Evolutionary conservation across 345 rosid species (phyloP), one percentile per base, ranked within the genome.

Genomic region (Noccaea caerulescens): DNA sequence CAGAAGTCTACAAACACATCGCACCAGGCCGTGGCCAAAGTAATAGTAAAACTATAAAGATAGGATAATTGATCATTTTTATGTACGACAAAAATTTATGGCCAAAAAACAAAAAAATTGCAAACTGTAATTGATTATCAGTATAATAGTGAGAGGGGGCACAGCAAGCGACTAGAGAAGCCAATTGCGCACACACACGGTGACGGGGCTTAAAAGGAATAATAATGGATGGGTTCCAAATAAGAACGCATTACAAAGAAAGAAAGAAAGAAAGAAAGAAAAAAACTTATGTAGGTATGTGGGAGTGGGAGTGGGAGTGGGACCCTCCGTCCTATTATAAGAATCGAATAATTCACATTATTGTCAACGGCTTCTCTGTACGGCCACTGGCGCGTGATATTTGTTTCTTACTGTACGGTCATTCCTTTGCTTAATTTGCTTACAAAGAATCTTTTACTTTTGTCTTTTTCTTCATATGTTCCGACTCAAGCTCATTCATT

Each of bases 361-460:
- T 47, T 63, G 77, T 73, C 77, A 73, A 73, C 77, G 77, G 38
- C 59, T 73, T 57, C 72, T 57, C 66, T 65, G 77, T 73, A 73
- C 77, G 77, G 77, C 66, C 65, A 47, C 77, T 25, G 66, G 77
- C 65, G 66, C 58, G 43, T 72, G 16, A 3, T n/a, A 11, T 32
- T 32, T 58, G 66, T 72, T 57, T 45, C 64, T 55, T 25, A 72
- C 70, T 65, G 77, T 73, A 73, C 77, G 77, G 72, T 57, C 59
- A 8, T 47, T 27, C 30, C 3, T 27, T 27, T 2, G 30, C 30
- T 27, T 27, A 27, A 27, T 27, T 55, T 36, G 36, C 71, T 18
- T 7, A 38, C 42, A 9, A 2, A 37, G 41, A 38, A 8, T 33
- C 25, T 8, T 14, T 36, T 12, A 10, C 13, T 46, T 63, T 36